phyloP scores from a whole-genome alignment of 257 asterid species.

The Mitragyna speciosa region DNA sequence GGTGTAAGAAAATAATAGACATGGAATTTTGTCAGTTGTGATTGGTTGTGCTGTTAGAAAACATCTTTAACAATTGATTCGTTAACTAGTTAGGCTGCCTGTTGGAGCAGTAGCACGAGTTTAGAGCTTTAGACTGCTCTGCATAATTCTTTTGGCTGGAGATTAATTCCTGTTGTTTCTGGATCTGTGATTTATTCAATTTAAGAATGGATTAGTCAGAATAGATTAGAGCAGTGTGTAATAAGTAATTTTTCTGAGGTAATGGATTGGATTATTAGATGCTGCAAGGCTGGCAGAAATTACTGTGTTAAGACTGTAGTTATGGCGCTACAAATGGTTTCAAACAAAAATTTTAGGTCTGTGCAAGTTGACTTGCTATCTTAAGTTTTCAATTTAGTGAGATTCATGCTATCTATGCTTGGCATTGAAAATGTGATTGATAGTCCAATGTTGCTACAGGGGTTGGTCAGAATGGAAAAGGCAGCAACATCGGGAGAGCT shows the following conservation, averaged over 20 bases:
- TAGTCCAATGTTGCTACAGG: constrained; percentile 27
- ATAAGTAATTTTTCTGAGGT: neutral
- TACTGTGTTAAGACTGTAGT: neutral
- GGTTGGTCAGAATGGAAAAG: constrained; percentile 30
- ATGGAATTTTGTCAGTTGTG: neutral
- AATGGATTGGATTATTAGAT: neutral
- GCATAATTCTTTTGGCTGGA: neutral
- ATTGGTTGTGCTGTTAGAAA: neutral
- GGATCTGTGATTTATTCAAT: neutral
- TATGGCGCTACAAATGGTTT: neutral
- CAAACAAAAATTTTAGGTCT: neutral
- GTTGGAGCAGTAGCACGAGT: neutral
- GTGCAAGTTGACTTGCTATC: neutral
- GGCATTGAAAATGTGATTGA: constrained; percentile 2
- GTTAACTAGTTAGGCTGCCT: neutral
- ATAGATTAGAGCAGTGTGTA: neutral
- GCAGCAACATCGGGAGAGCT: constrained; percentile 15
- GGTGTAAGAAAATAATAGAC: neutral
- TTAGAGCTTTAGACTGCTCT: neutral
- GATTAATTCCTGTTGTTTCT: neutral
- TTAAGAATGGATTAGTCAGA: neutral
- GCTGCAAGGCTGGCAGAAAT: neutral
- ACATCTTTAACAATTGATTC: neutral
- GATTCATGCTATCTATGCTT: neutral
- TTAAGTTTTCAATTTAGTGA: neutral